Evolutionary conservation across 2,329 filamentous ascomycete species (phyloP), one percentile per base, ranked within the genome.

Genomic region (Trichoderma endophyticum): DNA sequence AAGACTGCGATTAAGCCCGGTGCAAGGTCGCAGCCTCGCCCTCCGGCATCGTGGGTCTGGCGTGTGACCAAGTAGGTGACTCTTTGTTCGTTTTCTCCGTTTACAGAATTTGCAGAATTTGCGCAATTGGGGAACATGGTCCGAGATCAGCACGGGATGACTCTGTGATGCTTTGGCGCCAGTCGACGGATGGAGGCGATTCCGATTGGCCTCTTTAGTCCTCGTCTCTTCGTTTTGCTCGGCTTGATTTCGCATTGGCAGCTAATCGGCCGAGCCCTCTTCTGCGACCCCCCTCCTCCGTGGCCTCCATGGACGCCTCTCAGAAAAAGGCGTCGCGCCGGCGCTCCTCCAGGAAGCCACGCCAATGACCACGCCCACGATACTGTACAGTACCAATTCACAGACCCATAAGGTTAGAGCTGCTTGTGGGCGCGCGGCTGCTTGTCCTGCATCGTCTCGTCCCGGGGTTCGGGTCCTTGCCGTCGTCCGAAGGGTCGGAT

Each of bases 401-500:
- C 21, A 15, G 28, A 43, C 56, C 39, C 26, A 61, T 69, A 32
- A 28, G 21, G 39, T 61, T n/a, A 69, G 48, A 34, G 34, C 34
- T 21, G 64, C 43, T 2, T 56, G 63, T 56, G 36, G 34, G 39
- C 62, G 62, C 62, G 62, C 57, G 57, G 57, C 57, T 34, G 43
- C 28, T 54, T 26, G 28, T 28, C 26, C 12, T 15, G n/a, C 26
- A 32, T 60, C 9, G 18, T 34, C 28, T 32, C 66, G 36, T 24
- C 57, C 57, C 67, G 67, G 67, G 67, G 56, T 70, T 70, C 67
- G 67, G 67, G 67, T 51, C 57, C 57, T 70, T 70, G 67, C 56
- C 67, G 67, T 54, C 57, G 57, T 48, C 67, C 67, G 67, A 70
- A 21, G 39, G 28, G 28, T 62, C 67, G 57, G 67, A 54, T 70